phyloP scores from a whole-genome alignment of 345 rosid genomes.

The Pugionium cornutum region DNA sequence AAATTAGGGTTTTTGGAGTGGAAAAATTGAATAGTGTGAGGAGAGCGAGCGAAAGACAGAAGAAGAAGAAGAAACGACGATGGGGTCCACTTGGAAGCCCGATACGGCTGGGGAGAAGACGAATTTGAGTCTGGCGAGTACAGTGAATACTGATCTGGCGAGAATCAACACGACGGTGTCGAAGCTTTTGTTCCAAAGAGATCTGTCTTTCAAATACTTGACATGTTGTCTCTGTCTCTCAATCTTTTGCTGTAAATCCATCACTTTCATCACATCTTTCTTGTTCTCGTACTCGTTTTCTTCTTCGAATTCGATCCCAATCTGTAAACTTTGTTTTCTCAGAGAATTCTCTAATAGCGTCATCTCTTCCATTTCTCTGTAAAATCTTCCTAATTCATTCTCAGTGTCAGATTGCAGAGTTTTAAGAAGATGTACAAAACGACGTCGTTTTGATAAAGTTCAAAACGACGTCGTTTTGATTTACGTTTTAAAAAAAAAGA shows the following conservation, averaged over 20 bases:
- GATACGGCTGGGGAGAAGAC: constrained; percentile 51
- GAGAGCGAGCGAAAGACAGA: constrained; percentile 70
- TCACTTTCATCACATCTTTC: constrained; percentile 49
- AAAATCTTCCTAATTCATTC: too few relatives aligned
- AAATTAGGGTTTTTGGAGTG: too few relatives aligned
- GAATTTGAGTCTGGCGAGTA: constrained; percentile 65
- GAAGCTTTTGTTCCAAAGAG: constrained; percentile 83
- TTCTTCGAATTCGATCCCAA: constrained; percentile 34
- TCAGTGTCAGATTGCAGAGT: too few relatives aligned
- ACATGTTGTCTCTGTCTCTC: constrained; percentile 73
- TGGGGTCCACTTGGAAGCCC: background rate
- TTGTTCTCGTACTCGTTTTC: constrained; percentile 24
- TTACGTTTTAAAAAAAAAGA: too few relatives aligned
- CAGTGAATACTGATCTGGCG: constrained; percentile 64
- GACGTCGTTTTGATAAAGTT: too few relatives aligned
- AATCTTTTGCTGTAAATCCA: constrained; percentile 69
- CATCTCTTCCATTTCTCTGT: constrained; percentile 89
- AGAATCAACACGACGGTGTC: constrained; percentile 63
- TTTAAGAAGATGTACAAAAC: too few relatives aligned
- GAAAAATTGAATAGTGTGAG: too few relatives aligned
- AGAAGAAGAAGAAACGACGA: constrained; percentile 41
- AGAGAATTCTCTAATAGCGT: constrained; percentile 52
- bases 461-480: too few relatives aligned
- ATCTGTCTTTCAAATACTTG: constrained; percentile 74
- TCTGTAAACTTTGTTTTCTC: constrained; percentile 44